These are phyloP conservation scores for Pestalotiopsis fici DNA, from an alignment of 2,329 filamentous ascomycete species.

Conservation along the genomic window DNA sequence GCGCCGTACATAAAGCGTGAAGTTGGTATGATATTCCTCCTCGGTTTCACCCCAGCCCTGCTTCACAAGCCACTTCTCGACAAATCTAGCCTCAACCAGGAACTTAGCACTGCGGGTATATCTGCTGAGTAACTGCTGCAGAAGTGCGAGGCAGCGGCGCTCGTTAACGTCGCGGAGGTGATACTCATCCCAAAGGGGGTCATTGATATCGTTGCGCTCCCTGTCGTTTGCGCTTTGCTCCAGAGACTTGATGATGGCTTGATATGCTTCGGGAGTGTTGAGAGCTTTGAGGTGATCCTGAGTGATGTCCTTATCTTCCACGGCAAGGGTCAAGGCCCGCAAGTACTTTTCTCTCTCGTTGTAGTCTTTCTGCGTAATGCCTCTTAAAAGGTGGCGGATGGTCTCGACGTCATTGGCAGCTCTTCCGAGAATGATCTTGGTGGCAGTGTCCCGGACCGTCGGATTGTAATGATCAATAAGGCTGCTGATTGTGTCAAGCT, in stretches of 20 bases:
- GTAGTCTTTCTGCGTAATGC: slow-evolving; percentile 60
- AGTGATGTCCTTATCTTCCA: slow-evolving; percentile 40
- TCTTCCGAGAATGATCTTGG: slow-evolving; percentile 57
- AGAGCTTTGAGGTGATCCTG: slow-evolving; percentile 46
- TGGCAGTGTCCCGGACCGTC: slow-evolving; percentile 69
- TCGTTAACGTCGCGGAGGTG: slow-evolving; percentile 62
- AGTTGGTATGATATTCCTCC: slow-evolving; percentile 55
- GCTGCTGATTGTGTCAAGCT: slow-evolving; percentile 65
- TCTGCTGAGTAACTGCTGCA: slow-evolving; percentile 59
- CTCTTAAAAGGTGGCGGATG: slow-evolving; percentile 53
- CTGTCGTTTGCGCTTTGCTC: slow-evolving; percentile 55
- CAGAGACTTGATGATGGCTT: slow-evolving; percentile 61
- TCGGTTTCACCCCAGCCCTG: slow-evolving; percentile 67
- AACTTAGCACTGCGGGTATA: slow-evolving; percentile 49
- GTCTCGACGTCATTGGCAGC: slow-evolving; percentile 59
- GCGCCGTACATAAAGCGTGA: slow-evolving; percentile 49
- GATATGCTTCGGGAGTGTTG: slow-evolving; percentile 51
- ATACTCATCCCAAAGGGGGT: slow-evolving; percentile 64
- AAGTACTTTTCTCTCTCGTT: slow-evolving; percentile 59
- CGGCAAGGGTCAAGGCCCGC: slow-evolving; percentile 56
- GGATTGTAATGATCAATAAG: slow-evolving; percentile 72
- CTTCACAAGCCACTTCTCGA: slow-evolving; percentile 73
- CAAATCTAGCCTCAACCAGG: slow-evolving; percentile 63
- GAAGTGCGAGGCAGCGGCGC: slow-evolving; percentile 59
- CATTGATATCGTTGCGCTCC: slow-evolving; percentile 51